These are phyloP conservation scores for Kodamaea neixiangensis DNA, from an alignment of 805 yeast species.

Conservation along the genomic window DNA sequence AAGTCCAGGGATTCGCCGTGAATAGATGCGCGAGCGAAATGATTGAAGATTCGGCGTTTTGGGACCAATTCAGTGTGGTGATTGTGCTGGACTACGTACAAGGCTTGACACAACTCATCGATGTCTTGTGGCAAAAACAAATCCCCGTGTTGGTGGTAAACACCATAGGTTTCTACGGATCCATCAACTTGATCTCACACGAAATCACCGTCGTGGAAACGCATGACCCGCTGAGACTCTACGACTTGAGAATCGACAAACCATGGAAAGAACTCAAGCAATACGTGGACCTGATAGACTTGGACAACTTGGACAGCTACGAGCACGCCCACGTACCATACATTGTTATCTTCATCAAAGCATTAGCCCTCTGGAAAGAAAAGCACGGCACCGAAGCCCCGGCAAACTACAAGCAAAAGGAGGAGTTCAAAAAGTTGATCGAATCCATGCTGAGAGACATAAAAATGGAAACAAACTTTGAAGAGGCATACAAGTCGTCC, in stretches of 20 bases:
- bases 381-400: constrained; percentile 34
- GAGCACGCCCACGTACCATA: constrained; percentile 68
- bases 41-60: constrained; percentile 26
- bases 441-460: constrained; percentile 44
- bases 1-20: constrained; percentile 44
- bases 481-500: constrained; percentile 37
- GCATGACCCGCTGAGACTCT: constrained; percentile 60
- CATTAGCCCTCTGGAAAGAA: constrained; percentile 44
- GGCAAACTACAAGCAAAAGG: constrained; percentile 41
- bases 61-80: constrained; percentile 56
- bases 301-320: constrained; percentile 45
- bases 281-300: constrained; percentile 52
- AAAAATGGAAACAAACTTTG: constrained; percentile 51
- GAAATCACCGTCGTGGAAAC: constrained; percentile 76
- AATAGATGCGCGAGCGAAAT: constrained; percentile 16
- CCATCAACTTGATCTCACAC: constrained; percentile 49
- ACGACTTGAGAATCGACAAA: constrained; percentile 63
- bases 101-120: constrained; percentile 29
- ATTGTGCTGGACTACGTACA: constrained; percentile 37
- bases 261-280: constrained; percentile 72
- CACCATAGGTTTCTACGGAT: constrained; percentile 67
- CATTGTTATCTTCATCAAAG: constrained; percentile 59
- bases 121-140: constrained; percentile 40
- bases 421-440: constrained; percentile 38
- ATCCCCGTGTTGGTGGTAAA: constrained; percentile 58